phyloP scores from a whole-genome alignment of 345 rosid genomes.

The Brassica napus region DNA sequence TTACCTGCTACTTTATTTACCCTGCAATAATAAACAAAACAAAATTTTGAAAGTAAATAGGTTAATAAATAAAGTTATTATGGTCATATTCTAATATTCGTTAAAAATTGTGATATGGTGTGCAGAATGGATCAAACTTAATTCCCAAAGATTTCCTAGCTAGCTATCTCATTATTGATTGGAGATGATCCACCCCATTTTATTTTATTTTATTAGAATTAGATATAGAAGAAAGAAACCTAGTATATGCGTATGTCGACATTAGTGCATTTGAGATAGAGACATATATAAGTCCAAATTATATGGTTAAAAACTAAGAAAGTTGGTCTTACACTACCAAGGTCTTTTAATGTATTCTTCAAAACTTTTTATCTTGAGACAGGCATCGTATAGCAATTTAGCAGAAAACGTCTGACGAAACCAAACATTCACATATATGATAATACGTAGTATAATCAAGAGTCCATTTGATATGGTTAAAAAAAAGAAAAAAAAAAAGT shows the following conservation, averaged over 20 bases:
- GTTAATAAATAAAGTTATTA: too few species aligned
- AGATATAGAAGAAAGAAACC: too few species aligned
- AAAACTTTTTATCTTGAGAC: not conserved
- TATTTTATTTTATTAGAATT: too few species aligned
- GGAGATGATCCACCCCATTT: not conserved
- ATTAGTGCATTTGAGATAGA: not conserved
- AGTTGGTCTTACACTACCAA: not conserved
- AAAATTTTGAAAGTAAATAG: too few species aligned
- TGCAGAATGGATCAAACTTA: not conserved
- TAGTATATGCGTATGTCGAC: constrained; percentile 25
- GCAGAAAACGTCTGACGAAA: constrained; percentile 5
- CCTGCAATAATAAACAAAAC: too few species aligned
- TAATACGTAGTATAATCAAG: constrained; percentile 2
- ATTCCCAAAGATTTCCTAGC: not conserved
- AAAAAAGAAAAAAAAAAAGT: not conserved
- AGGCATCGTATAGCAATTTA: not conserved
- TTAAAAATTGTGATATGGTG: not conserved
- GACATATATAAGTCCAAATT: constrained; percentile 5
- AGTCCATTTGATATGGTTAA: constrained; percentile 14
- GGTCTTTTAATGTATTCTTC: not conserved
- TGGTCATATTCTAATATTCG: not conserved
- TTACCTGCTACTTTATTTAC: too few species aligned
- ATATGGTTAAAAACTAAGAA: not conserved
- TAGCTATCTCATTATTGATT: not conserved
- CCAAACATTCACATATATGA: constrained; percentile 2